Evolutionary conservation across 73 alveolate species (phyloP), one percentile per base, ranked within the genome.

Genomic region (Paramecium sonneborni): DNA sequence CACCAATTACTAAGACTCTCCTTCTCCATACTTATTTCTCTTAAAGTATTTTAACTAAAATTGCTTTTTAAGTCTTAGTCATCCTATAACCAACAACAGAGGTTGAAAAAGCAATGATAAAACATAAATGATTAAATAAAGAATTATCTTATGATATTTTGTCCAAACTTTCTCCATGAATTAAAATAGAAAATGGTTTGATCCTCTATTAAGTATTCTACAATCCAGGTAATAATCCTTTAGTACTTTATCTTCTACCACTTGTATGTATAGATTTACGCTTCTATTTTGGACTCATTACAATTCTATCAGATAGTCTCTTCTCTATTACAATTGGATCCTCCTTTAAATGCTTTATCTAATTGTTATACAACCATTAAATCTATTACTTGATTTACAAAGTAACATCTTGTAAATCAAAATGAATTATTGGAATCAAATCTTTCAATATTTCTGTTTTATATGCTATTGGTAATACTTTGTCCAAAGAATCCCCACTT

Each of bases 391-490:
- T 35, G 26, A 72, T 37, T 18, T 72, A 72, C 18, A 38, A 8
- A 72, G 20, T 38, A 18, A 38, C 57, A 72, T 72, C 86, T 35
- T 35, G 10, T 5, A 3, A 35, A 35, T 72, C 86, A 72, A 79
- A 41, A 79, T 79, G 90, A 15, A 79, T 46, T 23, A 44, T 46
- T 0, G 90, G 69, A 6, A 44, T 44, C 6, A 30, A 38, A 6
- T 79, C 69, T 14, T 79, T 26, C 55, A 79, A 41, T 2, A 79
- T 43, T 79, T 44, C 74, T 15, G 90, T 79, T 43, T 39, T 43
- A 79, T 79, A 79, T 4, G 90, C 90, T n/a, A 79, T 79, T 7
- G 90, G 90, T 4, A 79, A 24, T 4, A 79, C 90, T 46, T 79
- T 79, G 8, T 79, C 90, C 15, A 79, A 44, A 2, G 62, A 1